Percentiles rank a stretch among this genome's conserved stretches.
phyloP scores from a whole-genome alignment of 352 stramenopile genomes.

The Pythium scleroteichum region DNA sequence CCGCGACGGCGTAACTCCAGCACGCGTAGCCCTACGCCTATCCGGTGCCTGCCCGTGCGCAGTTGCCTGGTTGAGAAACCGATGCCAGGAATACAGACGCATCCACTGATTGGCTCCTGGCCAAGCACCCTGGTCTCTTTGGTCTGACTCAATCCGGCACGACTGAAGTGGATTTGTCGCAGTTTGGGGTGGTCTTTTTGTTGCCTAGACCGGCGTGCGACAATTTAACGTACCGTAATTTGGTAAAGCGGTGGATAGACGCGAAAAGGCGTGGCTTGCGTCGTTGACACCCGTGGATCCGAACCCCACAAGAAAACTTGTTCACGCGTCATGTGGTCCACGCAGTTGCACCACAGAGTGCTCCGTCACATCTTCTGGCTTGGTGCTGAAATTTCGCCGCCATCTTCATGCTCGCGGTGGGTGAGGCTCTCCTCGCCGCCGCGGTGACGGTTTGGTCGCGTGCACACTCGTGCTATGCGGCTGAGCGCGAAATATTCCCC shows the following conservation, averaged over 20 bases:
- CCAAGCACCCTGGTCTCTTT: constrained; percentile 21
- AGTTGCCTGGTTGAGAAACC: constrained; percentile 30
- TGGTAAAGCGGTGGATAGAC: not conserved
- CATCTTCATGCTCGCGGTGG: too few relatives aligned
- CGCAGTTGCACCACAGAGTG: constrained; percentile 6
- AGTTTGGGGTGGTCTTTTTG: constrained; percentile 17
- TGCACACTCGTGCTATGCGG: too few relatives aligned
- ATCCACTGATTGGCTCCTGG: constrained; percentile 25
- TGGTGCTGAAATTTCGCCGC: constrained; percentile 8
- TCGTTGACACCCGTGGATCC: constrained; percentile 10
- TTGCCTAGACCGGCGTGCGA: not conserved
- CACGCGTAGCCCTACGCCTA: constrained; percentile 18
- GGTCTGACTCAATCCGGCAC: constrained; percentile 29
- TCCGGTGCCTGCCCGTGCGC: constrained; percentile 9
- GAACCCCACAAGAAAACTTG: constrained; percentile 19
- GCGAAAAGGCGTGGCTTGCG: constrained; percentile 20
- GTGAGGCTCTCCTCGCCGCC: too few relatives aligned
- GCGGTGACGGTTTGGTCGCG: too few relatives aligned
- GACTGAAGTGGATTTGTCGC: constrained; percentile 1
- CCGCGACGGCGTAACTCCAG: constrained; percentile 12
- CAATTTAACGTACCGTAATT: constrained; percentile 1
- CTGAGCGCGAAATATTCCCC: constrained; percentile 2
- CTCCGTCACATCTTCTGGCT: constrained; percentile 12
- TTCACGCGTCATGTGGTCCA: constrained; percentile 10
- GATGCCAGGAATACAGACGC: constrained; percentile 22